Percentiles rank a stretch among this genome's conserved stretches.
Evolutionary conservation across 345 rosid genomes (phyloP).

Genomic region (Reutealis trisperma): DNA sequence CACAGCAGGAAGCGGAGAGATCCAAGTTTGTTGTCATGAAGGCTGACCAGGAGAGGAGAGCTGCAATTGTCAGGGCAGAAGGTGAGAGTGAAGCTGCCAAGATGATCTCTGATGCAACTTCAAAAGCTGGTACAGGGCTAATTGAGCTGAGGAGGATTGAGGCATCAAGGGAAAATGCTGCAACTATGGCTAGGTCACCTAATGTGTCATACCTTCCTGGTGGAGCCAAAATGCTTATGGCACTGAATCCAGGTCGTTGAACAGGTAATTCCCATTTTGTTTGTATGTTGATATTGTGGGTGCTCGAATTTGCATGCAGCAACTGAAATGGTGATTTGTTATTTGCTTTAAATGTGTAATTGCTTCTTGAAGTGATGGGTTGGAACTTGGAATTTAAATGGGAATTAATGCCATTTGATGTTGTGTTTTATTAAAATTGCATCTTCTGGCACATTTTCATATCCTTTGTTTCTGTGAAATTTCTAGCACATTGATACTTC

Average conservation of each 20-base stretch:
- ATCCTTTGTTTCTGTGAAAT: neutral
- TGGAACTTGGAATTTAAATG: neutral
- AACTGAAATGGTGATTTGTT: neutral
- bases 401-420: neutral
- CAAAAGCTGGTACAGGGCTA: constrained; percentile 77
- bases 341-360: neutral
- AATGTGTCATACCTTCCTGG: constrained; percentile 89
- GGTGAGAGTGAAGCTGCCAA: constrained; percentile 99
- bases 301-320: neutral
- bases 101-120: constrained; percentile 84
- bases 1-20: constrained; percentile 98
- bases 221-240: constrained; percentile 79
- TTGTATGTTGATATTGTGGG: neutral
- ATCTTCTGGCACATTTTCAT: neutral
- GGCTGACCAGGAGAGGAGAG: constrained; percentile 99
- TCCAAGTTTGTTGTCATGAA: constrained; percentile 92
- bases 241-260: constrained; percentile 54
- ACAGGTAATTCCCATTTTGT: constrained; percentile 19
- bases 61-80: constrained; percentile 91
- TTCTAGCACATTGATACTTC: neutral
- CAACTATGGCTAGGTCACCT: constrained; percentile 83
- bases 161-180: constrained; percentile 91
- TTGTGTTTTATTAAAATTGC: neutral
- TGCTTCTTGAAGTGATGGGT: neutral
- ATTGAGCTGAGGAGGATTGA: constrained; percentile 98